Evolutionary conservation across 352 stramenopile species (phyloP).

Genomic region (Globisporangium takayamanum): DNA sequence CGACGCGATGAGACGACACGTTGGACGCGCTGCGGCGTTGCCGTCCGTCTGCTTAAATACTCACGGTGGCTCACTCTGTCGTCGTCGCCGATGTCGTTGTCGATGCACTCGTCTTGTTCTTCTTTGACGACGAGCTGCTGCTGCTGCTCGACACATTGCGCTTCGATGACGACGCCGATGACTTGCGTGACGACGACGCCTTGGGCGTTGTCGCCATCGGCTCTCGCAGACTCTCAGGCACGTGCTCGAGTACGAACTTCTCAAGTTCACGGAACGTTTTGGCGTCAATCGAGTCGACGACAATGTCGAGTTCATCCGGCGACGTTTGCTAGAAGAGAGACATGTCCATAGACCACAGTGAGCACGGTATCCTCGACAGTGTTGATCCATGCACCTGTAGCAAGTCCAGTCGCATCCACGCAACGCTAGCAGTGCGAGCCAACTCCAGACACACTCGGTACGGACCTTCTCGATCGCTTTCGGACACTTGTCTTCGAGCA

Average conservation of each 20-base stretch:
- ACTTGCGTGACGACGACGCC: conserved; percentile 39
- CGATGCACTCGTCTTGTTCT: conserved; percentile 42
- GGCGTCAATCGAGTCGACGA: conserved; percentile 83
- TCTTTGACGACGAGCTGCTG: conserved; percentile 37
- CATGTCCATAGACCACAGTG: neutral
- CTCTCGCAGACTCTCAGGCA: conserved; percentile 61
- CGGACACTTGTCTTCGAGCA: conserved; percentile 81
- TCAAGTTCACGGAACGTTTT: conserved; percentile 86
- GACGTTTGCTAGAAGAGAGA: conserved; percentile 32
- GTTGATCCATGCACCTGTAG: neutral
- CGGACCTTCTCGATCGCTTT: conserved; percentile 79
- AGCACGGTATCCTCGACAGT: neutral
- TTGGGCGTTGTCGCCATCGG: conserved; percentile 47
- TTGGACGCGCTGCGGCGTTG: neutral
- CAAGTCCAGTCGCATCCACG: neutral
- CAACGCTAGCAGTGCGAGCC: neutral
- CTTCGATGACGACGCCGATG: conserved; percentile 16
- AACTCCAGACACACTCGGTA: neutral
- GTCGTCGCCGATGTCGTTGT: neutral
- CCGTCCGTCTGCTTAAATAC: conserved; percentile 12
- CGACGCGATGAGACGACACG: neutral
- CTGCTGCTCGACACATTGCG: conserved; percentile 20
- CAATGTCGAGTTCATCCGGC: conserved; percentile 83
- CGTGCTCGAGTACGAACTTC: conserved; percentile 70
- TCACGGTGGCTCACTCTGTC: conserved; percentile 19